Base-by-base conservation (phyloP, 78 protist species). In the Planoprotostelium fungivorum region DNA sequence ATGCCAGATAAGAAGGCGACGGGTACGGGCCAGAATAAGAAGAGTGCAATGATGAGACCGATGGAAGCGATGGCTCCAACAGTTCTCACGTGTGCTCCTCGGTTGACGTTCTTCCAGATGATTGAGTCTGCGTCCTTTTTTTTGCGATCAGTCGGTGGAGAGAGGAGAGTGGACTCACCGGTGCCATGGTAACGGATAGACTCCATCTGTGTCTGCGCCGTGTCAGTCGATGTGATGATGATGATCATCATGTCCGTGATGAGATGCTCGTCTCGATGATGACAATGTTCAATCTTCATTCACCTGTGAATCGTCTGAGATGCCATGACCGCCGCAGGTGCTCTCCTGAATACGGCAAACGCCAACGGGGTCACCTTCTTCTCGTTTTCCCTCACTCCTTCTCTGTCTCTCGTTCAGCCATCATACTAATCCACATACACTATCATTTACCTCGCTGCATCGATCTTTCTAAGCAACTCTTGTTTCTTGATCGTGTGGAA, bases 11-110 rank as follows among this genome's bases (percentile, higher is more conserved):
- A 28, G 35, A 93, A 93, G 5, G 93, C 88, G 1, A 93, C 92
- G 34, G 95, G 95, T 34, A 93, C 84, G 9, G 88, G 35, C 95
- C 95, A 93, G 73, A 93, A 90, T 86, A 89, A 89, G 0, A 90
- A 84, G 29, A 93, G 39, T 1, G 35, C 34, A 36, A 93, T 89
- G 90, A 86, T 90, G 1, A 90, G 73, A 5, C 73, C 73, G 73
- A 51, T 51, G 16, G 73, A 51, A 5, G 16, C 73, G 31, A 51
- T 16, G 16, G 73, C 73, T 5, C 73, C 73, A 16, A 51, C 73
- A 25, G 73, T 51, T 51, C 73, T 51, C 73, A 51, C 5, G 31
- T 51, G 73, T 51, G 73, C 31, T 5, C 73, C 16, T 5, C 73
- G 73, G 73, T 51, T 25, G 73, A 16, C 73, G 73, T 51, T 51